These are phyloP conservation scores for Aspergillus alliaceus DNA, from an alignment of 2,329 filamentous ascomycete genomes.

Conservation along the genomic window DNA sequence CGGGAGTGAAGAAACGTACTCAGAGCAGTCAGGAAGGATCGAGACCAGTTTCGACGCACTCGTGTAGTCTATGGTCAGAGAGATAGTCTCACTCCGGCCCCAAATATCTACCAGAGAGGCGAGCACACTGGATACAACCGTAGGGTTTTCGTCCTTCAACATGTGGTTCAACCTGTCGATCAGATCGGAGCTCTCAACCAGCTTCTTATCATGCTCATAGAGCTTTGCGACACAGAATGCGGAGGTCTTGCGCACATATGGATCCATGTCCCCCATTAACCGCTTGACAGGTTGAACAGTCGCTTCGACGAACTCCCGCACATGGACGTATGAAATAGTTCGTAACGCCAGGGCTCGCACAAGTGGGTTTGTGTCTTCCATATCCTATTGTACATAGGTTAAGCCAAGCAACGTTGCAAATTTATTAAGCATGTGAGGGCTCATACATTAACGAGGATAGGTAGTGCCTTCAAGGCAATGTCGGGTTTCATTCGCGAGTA, in stretches of 20 bases:
- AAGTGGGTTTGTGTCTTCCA: constrained; percentile 88
- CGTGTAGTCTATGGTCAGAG: constrained; percentile 94
- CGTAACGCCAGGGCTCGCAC: constrained; percentile 88
- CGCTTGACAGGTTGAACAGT: constrained; percentile 81
- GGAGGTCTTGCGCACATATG: constrained; percentile 96
- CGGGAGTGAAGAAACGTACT: constrained; percentile 59
- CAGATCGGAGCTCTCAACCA: constrained; percentile 87
- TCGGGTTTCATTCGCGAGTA: constrained; percentile 94
- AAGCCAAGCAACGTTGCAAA: background rate
- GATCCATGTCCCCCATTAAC: constrained; percentile 81
- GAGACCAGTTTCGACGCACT: constrained; percentile 98
- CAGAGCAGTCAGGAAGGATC: constrained; percentile 93
- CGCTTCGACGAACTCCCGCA: constrained; percentile 90
- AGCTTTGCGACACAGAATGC: constrained; percentile 96
- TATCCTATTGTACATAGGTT: constrained; percentile 61
- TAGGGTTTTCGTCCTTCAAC: constrained; percentile 93
- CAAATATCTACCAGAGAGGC: constrained; percentile 95
- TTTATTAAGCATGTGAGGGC: background rate
- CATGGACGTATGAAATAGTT: constrained; percentile 97
- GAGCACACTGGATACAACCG: constrained; percentile 90
- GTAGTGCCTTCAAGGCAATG: constrained; percentile 87
- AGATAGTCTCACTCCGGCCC: constrained; percentile 96
- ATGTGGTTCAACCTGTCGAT: constrained; percentile 89
- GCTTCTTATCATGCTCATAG: constrained; percentile 89
- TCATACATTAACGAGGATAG: constrained; percentile 75